Conservation (phyloP, 352 stramenopile genomes). For the Globisporangium okanoganense region DNA sequence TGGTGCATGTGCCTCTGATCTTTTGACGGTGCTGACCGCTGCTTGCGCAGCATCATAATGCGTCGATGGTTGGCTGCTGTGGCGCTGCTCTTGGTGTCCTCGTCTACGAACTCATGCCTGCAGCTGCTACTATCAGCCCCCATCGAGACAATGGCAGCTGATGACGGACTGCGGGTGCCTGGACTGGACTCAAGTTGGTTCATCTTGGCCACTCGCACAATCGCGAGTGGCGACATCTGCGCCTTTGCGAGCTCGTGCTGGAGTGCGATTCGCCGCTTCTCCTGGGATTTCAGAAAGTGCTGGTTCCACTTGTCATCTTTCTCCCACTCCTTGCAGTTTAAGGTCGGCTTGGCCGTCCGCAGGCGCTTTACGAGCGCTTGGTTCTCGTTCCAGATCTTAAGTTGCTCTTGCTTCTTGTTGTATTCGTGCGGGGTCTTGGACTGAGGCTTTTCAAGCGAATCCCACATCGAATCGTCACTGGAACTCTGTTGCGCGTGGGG, state of each 20-base stretch:
- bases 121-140: too few relatives aligned
- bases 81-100: conserved; percentile 10
- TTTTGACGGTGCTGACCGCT: conserved; percentile 16
- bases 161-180: conserved; percentile 2
- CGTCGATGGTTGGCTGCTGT: conserved; percentile 55
- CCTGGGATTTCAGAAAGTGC: conserved; percentile 56
- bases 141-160: background rate
- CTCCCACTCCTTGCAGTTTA: conserved; percentile 66
- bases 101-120: background rate
- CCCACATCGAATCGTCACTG: conserved; percentile 4
- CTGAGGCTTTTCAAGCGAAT: conserved; percentile 1
- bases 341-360: conserved; percentile 55
- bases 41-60: conserved; percentile 50
- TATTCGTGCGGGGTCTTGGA: conserved; percentile 31
- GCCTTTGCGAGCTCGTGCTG: conserved; percentile 51
- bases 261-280: conserved; percentile 40
- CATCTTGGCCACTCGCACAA: conserved; percentile 22
- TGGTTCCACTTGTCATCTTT: conserved; percentile 73
- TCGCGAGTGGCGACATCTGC: conserved; percentile 38
- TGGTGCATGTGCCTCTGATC: background rate
- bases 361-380: conserved; percentile 64
- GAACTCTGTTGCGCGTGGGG: conserved; percentile 7
- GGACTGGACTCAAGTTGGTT: conserved; percentile 18
- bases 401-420: conserved; percentile 62
- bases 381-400: conserved; percentile 74